Conservation (phyloP, 768 basidiomycete species). For the Podaxis sp. region DNA sequence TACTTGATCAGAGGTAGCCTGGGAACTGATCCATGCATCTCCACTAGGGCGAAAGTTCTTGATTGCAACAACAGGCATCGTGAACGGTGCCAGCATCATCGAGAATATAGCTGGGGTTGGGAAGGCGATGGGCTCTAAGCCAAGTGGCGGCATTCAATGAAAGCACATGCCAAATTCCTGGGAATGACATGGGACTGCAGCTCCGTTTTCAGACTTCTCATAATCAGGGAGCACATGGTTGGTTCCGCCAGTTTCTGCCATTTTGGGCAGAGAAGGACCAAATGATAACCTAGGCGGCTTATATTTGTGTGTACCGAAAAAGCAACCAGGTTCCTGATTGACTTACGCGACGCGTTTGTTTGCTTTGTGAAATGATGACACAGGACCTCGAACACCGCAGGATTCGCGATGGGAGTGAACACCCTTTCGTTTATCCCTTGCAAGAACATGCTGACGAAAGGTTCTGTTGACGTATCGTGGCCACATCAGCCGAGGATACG, state of each 20-base stretch:
- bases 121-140: slow-evolving; percentile 15
- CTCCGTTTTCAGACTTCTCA: slow-evolving; percentile 15
- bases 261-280: slow-evolving; percentile 24
- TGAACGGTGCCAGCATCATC: slow-evolving; percentile 72
- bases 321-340: slow-evolving; percentile 20
- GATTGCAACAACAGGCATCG: slow-evolving; percentile 88
- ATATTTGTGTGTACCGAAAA: slow-evolving; percentile 9
- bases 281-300: slow-evolving; percentile 18
- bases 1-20: slow-evolving; percentile 12
- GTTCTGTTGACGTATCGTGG: not conserved
- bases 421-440: not conserved
- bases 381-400: slow-evolving; percentile 8
- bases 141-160: slow-evolving; percentile 8
- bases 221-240: slow-evolving; percentile 25
- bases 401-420: not conserved
- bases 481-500: not conserved
- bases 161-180: slow-evolving; percentile 3
- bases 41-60: slow-evolving; percentile 75
- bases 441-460: not conserved
- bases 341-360: slow-evolving; percentile 49
- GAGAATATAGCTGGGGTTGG: slow-evolving; percentile 52
- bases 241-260: slow-evolving; percentile 17
- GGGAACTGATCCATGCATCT: slow-evolving; percentile 8
- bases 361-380: slow-evolving; percentile 25
- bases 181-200: slow-evolving; percentile 10